Conservation (phyloP, 2,329 filamentous ascomycete genomes). For the Didymella keratinophila region DNA sequence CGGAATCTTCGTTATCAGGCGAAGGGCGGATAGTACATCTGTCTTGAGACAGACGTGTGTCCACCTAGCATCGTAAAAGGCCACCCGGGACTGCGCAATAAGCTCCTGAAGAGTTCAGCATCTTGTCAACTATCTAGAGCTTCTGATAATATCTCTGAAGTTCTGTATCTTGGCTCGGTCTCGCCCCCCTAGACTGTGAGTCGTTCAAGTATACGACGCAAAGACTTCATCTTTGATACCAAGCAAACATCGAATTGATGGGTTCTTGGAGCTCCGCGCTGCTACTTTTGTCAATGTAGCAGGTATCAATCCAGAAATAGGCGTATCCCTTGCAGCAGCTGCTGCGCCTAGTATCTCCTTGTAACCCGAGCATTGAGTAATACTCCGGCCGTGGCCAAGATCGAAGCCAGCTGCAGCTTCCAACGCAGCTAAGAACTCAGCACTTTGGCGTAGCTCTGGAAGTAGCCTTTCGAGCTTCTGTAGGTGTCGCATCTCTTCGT, state of each 20-base stretch:
- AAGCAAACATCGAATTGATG: neutral
- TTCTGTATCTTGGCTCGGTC: too few species aligned
- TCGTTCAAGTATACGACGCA: too few species aligned
- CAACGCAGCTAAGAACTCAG: too few species aligned
- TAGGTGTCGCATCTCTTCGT: neutral
- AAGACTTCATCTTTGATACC: too few species aligned
- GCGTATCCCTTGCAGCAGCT: too few species aligned
- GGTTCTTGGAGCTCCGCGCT: conserved; percentile 1
- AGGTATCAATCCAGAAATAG: conserved; percentile 2
- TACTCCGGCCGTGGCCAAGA: too few species aligned
- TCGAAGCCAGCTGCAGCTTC: neutral
- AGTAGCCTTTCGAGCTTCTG: neutral
- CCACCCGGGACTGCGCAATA: neutral
- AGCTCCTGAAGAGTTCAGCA: conserved; percentile 5
- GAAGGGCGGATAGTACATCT: neutral
- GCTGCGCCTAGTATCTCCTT: too few species aligned
- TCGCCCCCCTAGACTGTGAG: too few species aligned
- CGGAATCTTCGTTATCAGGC: neutral
- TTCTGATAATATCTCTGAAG: neutral
- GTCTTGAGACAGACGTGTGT: neutral
- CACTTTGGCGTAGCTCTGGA: neutral
- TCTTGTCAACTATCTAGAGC: neutral
- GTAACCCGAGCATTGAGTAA: too few species aligned
- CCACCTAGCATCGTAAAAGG: neutral
- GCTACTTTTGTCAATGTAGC: conserved; percentile 2